Conservation (phyloP, 2,329 filamentous ascomycete species). For the Colletotrichum ledebouriae region DNA sequence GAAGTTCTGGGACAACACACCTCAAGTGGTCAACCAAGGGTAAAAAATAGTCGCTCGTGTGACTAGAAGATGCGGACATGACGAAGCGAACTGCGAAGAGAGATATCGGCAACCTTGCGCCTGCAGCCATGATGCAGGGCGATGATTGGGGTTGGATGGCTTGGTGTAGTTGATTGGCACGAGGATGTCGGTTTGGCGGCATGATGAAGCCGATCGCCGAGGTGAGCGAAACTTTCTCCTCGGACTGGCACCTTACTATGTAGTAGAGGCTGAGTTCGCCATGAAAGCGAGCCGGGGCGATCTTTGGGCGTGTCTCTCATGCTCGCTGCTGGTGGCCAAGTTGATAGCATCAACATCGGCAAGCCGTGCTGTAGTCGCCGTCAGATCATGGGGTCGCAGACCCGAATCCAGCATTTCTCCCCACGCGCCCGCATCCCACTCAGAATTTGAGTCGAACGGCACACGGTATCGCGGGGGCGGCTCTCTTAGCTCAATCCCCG, state of each 20-base stretch:
- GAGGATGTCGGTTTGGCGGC: constrained; percentile 14
- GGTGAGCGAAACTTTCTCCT: constrained; percentile 9
- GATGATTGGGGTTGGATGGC: constrained; percentile 16
- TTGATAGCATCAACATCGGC: not conserved
- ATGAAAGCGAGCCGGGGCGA: not conserved
- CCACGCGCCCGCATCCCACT: constrained; percentile 37
- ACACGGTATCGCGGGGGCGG: constrained; percentile 26
- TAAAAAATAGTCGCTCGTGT: constrained; percentile 23
- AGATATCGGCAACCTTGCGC: constrained; percentile 7
- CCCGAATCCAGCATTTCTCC: constrained; percentile 28
- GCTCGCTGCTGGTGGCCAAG: not conserved
- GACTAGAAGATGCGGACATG: constrained; percentile 29
- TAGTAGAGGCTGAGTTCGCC: not conserved
- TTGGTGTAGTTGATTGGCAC: constrained; percentile 7
- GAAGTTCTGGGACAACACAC: constrained; percentile 8
- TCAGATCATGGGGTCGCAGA: constrained; percentile 33
- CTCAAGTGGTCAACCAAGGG: not conserved
- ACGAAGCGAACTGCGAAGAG: constrained; percentile 25
- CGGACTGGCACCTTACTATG: not conserved
- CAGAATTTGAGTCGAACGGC: constrained; percentile 20
- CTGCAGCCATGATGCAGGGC: constrained; percentile 29
- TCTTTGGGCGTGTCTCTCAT: not conserved
- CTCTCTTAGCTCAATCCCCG: constrained; percentile 31
- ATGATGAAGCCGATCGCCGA: constrained; percentile 8
- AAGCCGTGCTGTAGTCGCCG: constrained; percentile 3